Conservation (phyloP, 2,329 filamentous ascomycete species). For the Samsoniella hepiali region DNA sequence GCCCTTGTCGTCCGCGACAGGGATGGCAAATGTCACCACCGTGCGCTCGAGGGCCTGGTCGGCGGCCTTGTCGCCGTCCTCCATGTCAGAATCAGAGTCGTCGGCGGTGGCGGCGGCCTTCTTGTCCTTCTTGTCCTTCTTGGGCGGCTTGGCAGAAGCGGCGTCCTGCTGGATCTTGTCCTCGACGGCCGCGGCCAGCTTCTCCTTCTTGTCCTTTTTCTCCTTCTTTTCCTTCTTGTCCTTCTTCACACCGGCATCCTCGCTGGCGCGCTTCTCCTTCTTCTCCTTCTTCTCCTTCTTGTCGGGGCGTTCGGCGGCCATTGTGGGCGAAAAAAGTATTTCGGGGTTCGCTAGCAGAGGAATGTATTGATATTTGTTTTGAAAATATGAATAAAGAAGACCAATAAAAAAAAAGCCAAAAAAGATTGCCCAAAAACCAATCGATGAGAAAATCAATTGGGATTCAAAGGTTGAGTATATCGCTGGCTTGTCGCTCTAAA, state of each 20-base stretch:
- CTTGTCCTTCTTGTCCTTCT: constrained; percentile 27
- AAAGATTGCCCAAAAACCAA: not conserved
- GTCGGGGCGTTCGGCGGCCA: constrained; percentile 48
- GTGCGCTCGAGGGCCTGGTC: constrained; percentile 46
- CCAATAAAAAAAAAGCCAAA: not conserved
- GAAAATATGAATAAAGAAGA: not conserved
- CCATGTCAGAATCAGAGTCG: constrained; percentile 45
- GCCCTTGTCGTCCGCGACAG: constrained; percentile 75
- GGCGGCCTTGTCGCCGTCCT: constrained; percentile 37
- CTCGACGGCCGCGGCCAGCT: constrained; percentile 60
- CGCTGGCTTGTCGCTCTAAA: constrained; percentile 8
- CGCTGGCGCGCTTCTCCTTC: constrained; percentile 58
- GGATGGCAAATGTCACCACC: constrained; percentile 79
- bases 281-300: constrained; percentile 59
- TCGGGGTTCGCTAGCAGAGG: constrained; percentile 19
- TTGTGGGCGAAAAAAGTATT: constrained; percentile 25
- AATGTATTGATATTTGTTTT: not conserved
- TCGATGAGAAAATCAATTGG: constrained; percentile 4
- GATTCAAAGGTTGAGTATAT: not conserved
- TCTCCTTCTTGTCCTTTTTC: constrained; percentile 73
- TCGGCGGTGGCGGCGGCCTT: constrained; percentile 39
- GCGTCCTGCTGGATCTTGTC: constrained; percentile 59
- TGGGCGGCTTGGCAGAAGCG: constrained; percentile 32
- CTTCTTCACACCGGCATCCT: constrained; percentile 50
- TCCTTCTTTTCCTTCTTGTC: constrained; percentile 63